Conservation (phyloP, 2,329 filamentous ascomycete genomes). For the Pseudopyricularia cyperi region DNA sequence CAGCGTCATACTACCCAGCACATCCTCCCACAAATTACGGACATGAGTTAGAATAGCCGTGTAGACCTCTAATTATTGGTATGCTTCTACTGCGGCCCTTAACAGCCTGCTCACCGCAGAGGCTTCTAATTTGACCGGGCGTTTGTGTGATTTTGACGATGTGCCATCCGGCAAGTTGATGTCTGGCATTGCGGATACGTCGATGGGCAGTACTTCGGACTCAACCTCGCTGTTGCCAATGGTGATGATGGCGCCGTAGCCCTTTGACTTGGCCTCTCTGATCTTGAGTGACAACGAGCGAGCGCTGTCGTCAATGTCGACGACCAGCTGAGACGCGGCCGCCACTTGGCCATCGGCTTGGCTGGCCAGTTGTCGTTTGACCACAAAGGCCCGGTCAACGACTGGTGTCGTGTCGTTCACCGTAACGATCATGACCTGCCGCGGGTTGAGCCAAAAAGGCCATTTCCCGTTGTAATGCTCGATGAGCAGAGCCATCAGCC, state of each 20-base stretch:
- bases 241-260: slow-evolving; percentile 62
- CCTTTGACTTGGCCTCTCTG: slow-evolving; percentile 54
- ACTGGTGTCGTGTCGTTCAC: slow-evolving; percentile 50
- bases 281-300: slow-evolving; percentile 57
- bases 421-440: slow-evolving; percentile 62
- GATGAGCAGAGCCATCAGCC: slow-evolving; percentile 73
- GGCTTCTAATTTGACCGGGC: slow-evolving; percentile 21
- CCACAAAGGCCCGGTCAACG: slow-evolving; percentile 31
- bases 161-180: neutral
- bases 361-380: slow-evolving; percentile 29
- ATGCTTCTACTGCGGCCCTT: slow-evolving; percentile 30
- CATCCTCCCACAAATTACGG: neutral
- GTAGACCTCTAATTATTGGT: slow-evolving; percentile 22
- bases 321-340: slow-evolving; percentile 45
- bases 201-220: slow-evolving; percentile 40
- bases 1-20: neutral
- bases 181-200: slow-evolving; percentile 15
- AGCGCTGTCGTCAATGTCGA: slow-evolving; percentile 57
- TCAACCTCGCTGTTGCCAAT: slow-evolving; percentile 54
- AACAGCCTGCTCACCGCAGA: slow-evolving; percentile 30
- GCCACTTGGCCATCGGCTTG: slow-evolving; percentile 18
- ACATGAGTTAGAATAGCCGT: neutral
- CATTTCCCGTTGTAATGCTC: slow-evolving; percentile 71
- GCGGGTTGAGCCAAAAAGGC: slow-evolving; percentile 81
- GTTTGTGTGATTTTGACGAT: slow-evolving; percentile 1